Base-by-base conservation (phyloP, 768 basidiomycete species). In the Kwoniella dejecticola region DNA sequence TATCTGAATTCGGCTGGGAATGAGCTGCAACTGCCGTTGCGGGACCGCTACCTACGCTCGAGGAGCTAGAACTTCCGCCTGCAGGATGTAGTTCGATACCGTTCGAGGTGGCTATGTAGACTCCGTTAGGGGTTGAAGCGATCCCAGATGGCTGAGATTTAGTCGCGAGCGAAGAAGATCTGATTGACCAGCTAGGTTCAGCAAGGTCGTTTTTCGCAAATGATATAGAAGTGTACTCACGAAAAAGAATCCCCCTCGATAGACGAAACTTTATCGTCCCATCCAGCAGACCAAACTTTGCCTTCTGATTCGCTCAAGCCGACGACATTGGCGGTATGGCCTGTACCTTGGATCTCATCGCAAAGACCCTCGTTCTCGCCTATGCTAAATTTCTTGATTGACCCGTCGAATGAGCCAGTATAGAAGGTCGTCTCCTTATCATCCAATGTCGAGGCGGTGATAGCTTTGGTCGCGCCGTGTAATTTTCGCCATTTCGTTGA, bases 381-480 rank as follows among this genome's bases (percentile, higher is more conserved):
- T 1, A 75, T 48, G n/a, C 52, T 45, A 65, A 78, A 76, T 4
- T 63, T 57, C 57, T 73, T 74, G 38, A 77, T 60, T 0, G 81
- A 69, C 0, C 83, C 80, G 15, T 86, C 83, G 74, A 88, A 90
- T 1, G 86, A 86, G 17, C 92, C 92, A 0, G 86, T 84, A 58
- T 92, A 81, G 81, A 95, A 90, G 0, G 90, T 91, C n/a, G 75
- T 47, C 7, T 63, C 66, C 41, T 73, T 68, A 23, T 63, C 61
- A 17, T 42, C 50, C 11, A 75, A 40, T 3, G 62, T 58, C 6
- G 70, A 69, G 0, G 89, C 83, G 0, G 88, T 95, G 66, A 97
- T 83, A 2, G 89, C 80, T 74, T 87, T 91, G 76, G 91, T 89
- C 15, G 91, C 87, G 4, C 87, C 91, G 87, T 93, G 68, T 36